Base-by-base conservation (phyloP, 768 basidiomycete genomes). In the Phallus indusiatus region DNA sequence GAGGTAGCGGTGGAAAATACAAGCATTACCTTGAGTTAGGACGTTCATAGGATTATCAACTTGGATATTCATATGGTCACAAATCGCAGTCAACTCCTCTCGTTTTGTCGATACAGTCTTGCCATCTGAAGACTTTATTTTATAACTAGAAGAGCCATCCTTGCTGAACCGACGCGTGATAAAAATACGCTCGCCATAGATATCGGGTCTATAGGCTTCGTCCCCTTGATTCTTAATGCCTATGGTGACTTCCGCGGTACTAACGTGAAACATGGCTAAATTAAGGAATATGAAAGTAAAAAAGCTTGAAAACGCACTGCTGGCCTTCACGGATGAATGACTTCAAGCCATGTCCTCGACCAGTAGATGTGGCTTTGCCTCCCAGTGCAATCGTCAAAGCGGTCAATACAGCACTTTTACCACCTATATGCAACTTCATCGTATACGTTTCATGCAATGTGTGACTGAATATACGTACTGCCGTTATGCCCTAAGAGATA, bases 21-120 rank as follows among this genome's bases (percentile, higher is more conserved):
- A 20, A 24, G 9, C 61, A 66, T 22, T 62, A 79, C 87, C 90
- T 78, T 93, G 91, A 0, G 90, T 94, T 48, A 95, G 78, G 22
- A 99, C 86, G 62, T 91, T 97, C 83, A 97, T 84, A 1, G 94
- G 95, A 67, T 94, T 94, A 68, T 96, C 93, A 60, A 96, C 90
- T 68, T 95, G 93, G 57, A 99, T 90, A 65, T 93, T 93, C 87
- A 96, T 95, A 63, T 93, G 88, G 68, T 95, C 91, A 65, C 88
- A 88, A 53, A 99, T 97, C 1, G 85, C 82, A 17, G 88, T 79
- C 11, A 99, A 71, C 67, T 97, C 94, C 10, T 91, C 85, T 64
- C 84, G 83, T 74, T 90, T 93, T 14, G 76, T 84, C 35, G 85
- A 86, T 60, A 96, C 71, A 18, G 53, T 54, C 63, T 77, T 79